Evolutionary conservation across 2,329 filamentous ascomycete genomes (phyloP).

Genomic region (Cladosporium sp.): DNA sequence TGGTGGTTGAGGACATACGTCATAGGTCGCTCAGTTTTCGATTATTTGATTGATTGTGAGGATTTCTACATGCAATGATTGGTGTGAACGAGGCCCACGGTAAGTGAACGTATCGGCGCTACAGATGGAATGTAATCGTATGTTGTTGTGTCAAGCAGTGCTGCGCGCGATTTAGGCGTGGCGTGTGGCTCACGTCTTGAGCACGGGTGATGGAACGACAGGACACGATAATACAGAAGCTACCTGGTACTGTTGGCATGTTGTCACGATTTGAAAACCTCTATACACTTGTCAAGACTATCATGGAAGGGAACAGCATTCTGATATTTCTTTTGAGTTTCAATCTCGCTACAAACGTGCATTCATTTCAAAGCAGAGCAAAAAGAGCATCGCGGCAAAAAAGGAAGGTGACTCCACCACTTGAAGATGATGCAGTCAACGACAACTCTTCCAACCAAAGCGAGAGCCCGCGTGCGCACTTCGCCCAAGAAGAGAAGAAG

Average conservation of each 20-base stretch:
- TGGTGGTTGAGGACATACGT: neutral
- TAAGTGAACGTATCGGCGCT: neutral
- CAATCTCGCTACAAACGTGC: constrained; percentile 20
- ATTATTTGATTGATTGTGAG: too few relatives aligned
- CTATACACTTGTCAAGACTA: neutral
- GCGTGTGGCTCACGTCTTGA: too few relatives aligned
- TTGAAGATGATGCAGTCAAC: constrained; percentile 10
- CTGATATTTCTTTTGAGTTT: constrained; percentile 18
- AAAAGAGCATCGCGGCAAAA: constrained; percentile 13
- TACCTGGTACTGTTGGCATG: too few relatives aligned
- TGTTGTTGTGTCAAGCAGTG: too few relatives aligned
- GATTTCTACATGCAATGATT: too few relatives aligned
- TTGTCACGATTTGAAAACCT: too few relatives aligned
- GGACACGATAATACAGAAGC: too few relatives aligned
- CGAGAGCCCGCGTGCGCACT: constrained; percentile 15
- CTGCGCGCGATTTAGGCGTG: too few relatives aligned
- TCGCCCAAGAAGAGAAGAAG: constrained; percentile 18
- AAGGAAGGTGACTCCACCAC: constrained; percentile 8
- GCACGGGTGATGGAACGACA: too few relatives aligned
- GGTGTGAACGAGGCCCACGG: too few relatives aligned
- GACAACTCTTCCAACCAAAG: constrained; percentile 14
- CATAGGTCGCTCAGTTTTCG: neutral
- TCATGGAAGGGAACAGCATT: constrained; percentile 5
- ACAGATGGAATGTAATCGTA: neutral
- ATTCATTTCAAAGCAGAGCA: constrained; percentile 20